Conservation (phyloP, 1,284 basidiomycete species). For the Coniferiporia weirii region DNA sequence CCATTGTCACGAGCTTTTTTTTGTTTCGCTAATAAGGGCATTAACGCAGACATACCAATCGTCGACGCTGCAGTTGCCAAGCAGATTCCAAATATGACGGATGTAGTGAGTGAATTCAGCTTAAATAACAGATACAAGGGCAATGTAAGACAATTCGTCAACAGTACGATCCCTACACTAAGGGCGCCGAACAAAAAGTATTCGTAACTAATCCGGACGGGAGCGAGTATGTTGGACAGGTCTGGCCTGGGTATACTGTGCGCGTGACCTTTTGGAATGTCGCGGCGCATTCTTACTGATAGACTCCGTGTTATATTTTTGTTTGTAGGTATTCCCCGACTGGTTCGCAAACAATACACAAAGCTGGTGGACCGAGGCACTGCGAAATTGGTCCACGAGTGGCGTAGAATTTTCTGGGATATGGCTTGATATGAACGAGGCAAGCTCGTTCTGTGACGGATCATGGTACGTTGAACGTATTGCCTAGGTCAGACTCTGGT, state of each 20-base stretch:
- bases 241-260: constrained; percentile 53
- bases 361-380: constrained; percentile 53
- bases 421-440: constrained; percentile 77
- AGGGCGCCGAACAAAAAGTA: constrained; percentile 37
- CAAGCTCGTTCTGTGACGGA: constrained; percentile 56
- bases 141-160: background rate
- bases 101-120: constrained; percentile 30
- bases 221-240: constrained; percentile 61
- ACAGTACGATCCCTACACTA: constrained; percentile 43
- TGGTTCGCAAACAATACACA: constrained; percentile 61
- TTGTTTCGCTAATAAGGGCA: background rate
- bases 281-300: background rate
- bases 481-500: background rate
- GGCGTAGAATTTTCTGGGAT: constrained; percentile 63
- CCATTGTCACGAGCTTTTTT: background rate
- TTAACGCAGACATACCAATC: constrained; percentile 38
- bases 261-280: constrained; percentile 6
- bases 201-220: constrained; percentile 67
- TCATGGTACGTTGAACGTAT: constrained; percentile 44
- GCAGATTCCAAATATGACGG: constrained; percentile 33
- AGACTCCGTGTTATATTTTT: background rate
- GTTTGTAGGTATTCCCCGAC: constrained; percentile 50
- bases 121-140: background rate
- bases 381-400: constrained; percentile 50
- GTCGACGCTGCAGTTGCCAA: constrained; percentile 35